These are phyloP conservation scores for Sporothrix globosa DNA, from an alignment of 2,329 filamentous ascomycete species.

Conservation along the genomic window DNA sequence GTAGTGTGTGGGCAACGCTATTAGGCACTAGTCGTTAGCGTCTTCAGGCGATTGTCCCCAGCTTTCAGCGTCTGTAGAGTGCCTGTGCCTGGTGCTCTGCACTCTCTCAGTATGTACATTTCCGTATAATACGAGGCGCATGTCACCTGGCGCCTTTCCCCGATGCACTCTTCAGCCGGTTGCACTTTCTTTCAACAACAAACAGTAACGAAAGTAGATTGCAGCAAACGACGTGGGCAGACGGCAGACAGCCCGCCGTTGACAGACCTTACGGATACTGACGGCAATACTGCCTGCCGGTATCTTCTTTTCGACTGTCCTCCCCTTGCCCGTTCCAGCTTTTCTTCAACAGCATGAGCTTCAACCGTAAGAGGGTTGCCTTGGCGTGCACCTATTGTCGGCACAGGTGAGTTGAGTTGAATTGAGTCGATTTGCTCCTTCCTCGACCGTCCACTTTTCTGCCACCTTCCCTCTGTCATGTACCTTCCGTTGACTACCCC, in stretches of 20 bases:
- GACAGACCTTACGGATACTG: neutral
- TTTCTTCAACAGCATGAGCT: conserved; percentile 39
- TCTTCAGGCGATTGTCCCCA: neutral
- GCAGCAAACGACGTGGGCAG: neutral
- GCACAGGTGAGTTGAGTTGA: conserved; percentile 37
- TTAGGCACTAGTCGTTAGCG: conserved; percentile 6
- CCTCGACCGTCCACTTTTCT: neutral
- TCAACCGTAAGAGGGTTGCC: conserved; percentile 40
- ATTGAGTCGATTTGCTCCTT: neutral
- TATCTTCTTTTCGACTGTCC: neutral
- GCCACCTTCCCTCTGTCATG: neutral
- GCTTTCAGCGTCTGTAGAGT: neutral
- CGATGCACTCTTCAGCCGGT: neutral
- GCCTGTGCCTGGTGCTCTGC: no score
- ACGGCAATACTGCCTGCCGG: neutral
- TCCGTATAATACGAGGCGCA: neutral
- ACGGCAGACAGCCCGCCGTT: neutral
- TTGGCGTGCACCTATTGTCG: conserved; percentile 42
- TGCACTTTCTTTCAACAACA: conserved; percentile 2
- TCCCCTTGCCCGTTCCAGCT: neutral
- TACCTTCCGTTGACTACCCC: neutral
- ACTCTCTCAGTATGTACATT: neutral
- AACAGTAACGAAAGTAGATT: neutral
- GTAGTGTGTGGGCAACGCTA: neutral
- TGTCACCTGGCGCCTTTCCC: conserved; percentile 20